Evolutionary conservation across 768 basidiomycete genomes (phyloP).

Genomic region (Hemileccinum rubropunctum): DNA sequence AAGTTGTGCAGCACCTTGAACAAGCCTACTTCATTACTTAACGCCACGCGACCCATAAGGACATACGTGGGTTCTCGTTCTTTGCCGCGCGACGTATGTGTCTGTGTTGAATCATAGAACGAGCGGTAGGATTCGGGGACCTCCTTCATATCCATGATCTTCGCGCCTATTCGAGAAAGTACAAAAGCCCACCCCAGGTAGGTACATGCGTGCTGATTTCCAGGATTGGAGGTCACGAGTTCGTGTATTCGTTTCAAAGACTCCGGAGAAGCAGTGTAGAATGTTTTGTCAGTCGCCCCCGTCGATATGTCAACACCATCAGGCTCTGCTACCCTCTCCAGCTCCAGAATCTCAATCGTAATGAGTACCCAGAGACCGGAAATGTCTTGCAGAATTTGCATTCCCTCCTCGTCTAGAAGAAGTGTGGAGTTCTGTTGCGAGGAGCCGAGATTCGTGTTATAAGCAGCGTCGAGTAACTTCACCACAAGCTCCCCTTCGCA

Average conservation of each 20-base stretch:
- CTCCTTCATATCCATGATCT: slow-evolving; percentile 45
- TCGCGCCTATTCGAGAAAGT: slow-evolving; percentile 57
- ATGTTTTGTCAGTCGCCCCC: slow-evolving; percentile 43
- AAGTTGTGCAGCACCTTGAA: slow-evolving; percentile 56
- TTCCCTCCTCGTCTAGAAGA: slow-evolving; percentile 73
- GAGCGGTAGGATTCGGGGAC: slow-evolving; percentile 52
- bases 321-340: slow-evolving; percentile 64
- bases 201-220: slow-evolving; percentile 65
- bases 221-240: slow-evolving; percentile 55
- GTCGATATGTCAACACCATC: slow-evolving; percentile 50
- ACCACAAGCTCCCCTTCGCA: slow-evolving; percentile 64
- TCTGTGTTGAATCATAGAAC: slow-evolving; percentile 54
- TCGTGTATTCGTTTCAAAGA: slow-evolving; percentile 67
- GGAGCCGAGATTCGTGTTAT: slow-evolving; percentile 61
- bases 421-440: slow-evolving; percentile 60
- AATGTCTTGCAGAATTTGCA: slow-evolving; percentile 61
- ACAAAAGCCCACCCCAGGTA: slow-evolving; percentile 86
- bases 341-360: slow-evolving; percentile 74
- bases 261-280: slow-evolving; percentile 61
- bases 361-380: slow-evolving; percentile 78
- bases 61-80: slow-evolving; percentile 54
- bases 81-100: slow-evolving; percentile 44
- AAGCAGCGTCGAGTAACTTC: slow-evolving; percentile 62
- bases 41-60: slow-evolving; percentile 56
- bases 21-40: slow-evolving; percentile 58